Conservation (phyloP, 257 asterid species). For the Buddleja alternifolia region DNA sequence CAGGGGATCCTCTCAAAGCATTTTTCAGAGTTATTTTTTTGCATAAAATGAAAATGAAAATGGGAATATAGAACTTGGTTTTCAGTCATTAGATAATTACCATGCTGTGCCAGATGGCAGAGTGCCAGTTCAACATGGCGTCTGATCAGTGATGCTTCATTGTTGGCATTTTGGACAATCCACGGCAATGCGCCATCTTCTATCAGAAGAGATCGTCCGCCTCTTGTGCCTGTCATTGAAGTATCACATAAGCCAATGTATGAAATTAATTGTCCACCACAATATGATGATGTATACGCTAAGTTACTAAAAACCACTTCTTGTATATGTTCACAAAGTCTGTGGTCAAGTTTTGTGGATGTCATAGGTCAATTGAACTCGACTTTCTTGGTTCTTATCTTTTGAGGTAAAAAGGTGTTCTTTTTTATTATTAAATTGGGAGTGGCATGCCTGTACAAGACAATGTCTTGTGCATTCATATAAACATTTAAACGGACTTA, state of each 20-base stretch:
- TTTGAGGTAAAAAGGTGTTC: not conserved
- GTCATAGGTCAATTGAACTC: not conserved
- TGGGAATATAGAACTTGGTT: not conserved
- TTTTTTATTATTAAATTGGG: no score
- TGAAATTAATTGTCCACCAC: not conserved
- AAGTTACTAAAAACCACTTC: not conserved
- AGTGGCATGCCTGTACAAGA: not conserved
- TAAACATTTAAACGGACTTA: slow-evolving; percentile 18
- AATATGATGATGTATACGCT: not conserved
- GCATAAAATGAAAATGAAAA: no score
- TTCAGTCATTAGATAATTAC: slow-evolving; percentile 39
- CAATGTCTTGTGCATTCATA: not conserved
- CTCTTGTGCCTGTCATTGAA: slow-evolving; percentile 57
- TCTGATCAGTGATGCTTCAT: slow-evolving; percentile 90
- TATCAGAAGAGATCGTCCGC: slow-evolving; percentile 77
- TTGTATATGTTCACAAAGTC: not conserved
- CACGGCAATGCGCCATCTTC: slow-evolving; percentile 94
- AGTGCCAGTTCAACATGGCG: slow-evolving; percentile 99
- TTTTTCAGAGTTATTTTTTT: no score
- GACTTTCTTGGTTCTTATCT: not conserved
- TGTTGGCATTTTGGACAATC: slow-evolving; percentile 97
- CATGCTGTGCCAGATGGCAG: slow-evolving; percentile 98
- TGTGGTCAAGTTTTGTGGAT: not conserved
- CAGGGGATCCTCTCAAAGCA: no score
- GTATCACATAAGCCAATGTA: not conserved